Base-by-base conservation (phyloP, 1,284 basidiomycete species). In the Tylopilus microsporus region DNA sequence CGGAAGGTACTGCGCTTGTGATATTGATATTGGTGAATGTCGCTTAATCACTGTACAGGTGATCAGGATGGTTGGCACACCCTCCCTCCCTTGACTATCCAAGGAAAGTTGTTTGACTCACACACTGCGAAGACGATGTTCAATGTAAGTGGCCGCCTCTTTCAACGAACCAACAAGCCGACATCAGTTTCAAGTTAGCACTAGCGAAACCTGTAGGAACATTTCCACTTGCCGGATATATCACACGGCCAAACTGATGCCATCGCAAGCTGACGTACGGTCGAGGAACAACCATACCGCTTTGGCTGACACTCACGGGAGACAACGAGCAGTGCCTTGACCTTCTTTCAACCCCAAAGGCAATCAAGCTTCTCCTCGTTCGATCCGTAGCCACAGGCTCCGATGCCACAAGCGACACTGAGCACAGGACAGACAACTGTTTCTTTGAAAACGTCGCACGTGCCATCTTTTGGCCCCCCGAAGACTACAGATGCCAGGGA, bases 1-100 rank as follows among this genome's bases (percentile, higher is more conserved):
- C 80, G 15, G 73, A 76, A 19, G 75, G 67, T 69, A 49, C 36
- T 18, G 0, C 19, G 10, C 18, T 42, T 49, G 18, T 5, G 5
- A 46, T 50, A 11, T 37, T 13, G 36, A 37, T 37, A 32, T 15
- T 34, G 9, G 10, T 16, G 34, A 18, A 19, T 39, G 6, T 48
- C 5, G 21, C 12, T 49, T n/a, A 34, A 49, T 47, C 9, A 9
- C 19, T 46, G 18, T 25, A 13, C 36, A 70, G 66, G 65, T 30
- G 82, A 83, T 62, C 74, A 76, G 1, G 73, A 76, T 21, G 81
- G 81, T 25, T 82, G 80, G 82, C 75, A 78, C 43, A 68, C 76
- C 10, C 64, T 77, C 18, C 68, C 71, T 7, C 64, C 75, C 5
- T 61, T 77, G 16, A 66, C 60, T 39, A 62, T 80, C 37, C 71